A percentile compares a stretch with the other conserved stretches of the same genome.
These are phyloP conservation scores for Tirmania nivea DNA, from an alignment of 495 filamentous ascomycete species.

Conservation along the genomic window DNA sequence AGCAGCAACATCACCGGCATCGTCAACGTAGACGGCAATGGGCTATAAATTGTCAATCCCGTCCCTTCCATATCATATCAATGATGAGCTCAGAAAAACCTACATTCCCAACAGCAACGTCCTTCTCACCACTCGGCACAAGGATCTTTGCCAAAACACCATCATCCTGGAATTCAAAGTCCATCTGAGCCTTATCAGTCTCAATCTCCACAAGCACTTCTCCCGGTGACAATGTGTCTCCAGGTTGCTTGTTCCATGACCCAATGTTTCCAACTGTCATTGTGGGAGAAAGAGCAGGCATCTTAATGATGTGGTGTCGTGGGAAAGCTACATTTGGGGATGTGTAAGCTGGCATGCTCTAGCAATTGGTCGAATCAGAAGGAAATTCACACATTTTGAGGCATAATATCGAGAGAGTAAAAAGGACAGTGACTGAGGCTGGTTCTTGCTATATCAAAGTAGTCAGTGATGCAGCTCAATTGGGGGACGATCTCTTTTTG, in stretches of 20 bases:
- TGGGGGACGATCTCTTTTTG: neutral
- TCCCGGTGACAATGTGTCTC: constrained; percentile 68
- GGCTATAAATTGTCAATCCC: constrained; percentile 39
- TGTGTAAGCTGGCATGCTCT: neutral
- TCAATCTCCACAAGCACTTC: constrained; percentile 99
- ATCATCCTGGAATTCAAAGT: constrained; percentile 99
- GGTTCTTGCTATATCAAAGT: constrained; percentile 9
- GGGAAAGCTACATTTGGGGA: constrained; percentile 43
- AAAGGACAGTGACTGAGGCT: constrained; percentile 12
- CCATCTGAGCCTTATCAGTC: constrained; percentile 99
- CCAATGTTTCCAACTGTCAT: constrained; percentile 96
- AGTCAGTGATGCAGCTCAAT: neutral
- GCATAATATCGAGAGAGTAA: constrained; percentile 48
- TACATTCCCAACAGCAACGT: constrained; percentile 86
- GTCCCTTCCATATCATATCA: constrained; percentile 1
- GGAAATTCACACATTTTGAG: constrained; percentile 41
- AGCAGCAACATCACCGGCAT: constrained; percentile 59
- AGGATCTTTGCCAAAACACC: constrained; percentile 88
- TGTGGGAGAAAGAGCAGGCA: constrained; percentile 94
- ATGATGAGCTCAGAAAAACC: constrained; percentile 22
- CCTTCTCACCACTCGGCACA: constrained; percentile 84
- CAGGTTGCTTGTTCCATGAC: constrained; percentile 90
- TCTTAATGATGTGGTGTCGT: constrained; percentile 81
- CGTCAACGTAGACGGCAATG: constrained; percentile 86
- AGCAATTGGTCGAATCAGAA: constrained; percentile 1